Percentiles rank a stretch among this genome's conserved stretches.
Conservation (phyloP, 306 rosid genomes). For the Pueraria montana region DNA sequence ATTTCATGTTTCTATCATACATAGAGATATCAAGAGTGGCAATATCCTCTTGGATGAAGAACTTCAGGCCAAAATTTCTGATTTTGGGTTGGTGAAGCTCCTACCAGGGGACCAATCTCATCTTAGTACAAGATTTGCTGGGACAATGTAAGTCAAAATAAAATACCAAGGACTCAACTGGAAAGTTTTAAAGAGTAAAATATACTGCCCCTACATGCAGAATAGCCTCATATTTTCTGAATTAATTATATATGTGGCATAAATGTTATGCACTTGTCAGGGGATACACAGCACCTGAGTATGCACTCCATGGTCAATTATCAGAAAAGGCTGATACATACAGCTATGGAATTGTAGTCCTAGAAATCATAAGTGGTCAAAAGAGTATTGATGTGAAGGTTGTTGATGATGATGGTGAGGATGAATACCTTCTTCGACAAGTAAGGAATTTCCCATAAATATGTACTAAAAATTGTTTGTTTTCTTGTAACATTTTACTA, state of each 20-base stretch:
- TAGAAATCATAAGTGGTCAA: conserved; percentile 73
- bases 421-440: conserved; percentile 63
- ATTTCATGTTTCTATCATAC: conserved; percentile 69
- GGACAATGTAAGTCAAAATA: conserved; percentile 52
- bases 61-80: conserved; percentile 68
- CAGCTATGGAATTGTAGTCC: conserved; percentile 73
- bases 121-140: conserved; percentile 56
- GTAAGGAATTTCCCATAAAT: conserved; percentile 49
- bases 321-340: conserved; percentile 74
- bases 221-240: too few relatives aligned
- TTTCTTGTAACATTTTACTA: neutral
- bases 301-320: conserved; percentile 77
- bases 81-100: conserved; percentile 65
- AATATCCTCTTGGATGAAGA: conserved; percentile 72
- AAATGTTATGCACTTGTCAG: conserved; percentile 36
- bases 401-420: conserved; percentile 14
- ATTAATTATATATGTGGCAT: too few relatives aligned
- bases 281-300: conserved; percentile 83
- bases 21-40: conserved; percentile 57
- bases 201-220: too few relatives aligned
- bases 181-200: too few relatives aligned
- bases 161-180: too few relatives aligned
- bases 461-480: neutral
- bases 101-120: neutral
- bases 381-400: conserved; percentile 53